Conservation (phyloP, 2,329 filamentous ascomycete species). For the Aspergillus felis region DNA sequence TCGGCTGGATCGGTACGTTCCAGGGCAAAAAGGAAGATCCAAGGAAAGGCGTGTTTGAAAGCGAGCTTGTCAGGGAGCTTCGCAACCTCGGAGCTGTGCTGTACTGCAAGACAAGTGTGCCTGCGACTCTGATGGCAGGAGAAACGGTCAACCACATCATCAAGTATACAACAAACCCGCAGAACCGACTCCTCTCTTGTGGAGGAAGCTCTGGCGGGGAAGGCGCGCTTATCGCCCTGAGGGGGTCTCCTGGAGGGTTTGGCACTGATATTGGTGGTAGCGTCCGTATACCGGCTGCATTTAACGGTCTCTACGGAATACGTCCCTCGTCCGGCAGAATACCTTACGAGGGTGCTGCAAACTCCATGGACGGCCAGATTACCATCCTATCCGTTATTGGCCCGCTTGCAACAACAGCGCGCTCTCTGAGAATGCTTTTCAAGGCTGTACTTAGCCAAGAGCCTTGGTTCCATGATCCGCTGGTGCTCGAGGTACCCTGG, state of each 20-base stretch:
- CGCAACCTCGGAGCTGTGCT: constrained; percentile 51
- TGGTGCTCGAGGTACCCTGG: constrained; percentile 64
- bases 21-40: constrained; percentile 52
- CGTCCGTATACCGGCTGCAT: constrained; percentile 57
- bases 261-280: constrained; percentile 57
- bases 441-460: constrained; percentile 54
- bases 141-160: constrained; percentile 62
- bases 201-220: constrained; percentile 60
- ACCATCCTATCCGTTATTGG: constrained; percentile 61
- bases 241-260: constrained; percentile 54
- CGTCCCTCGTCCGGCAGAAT: constrained; percentile 53
- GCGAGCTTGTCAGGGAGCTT: constrained; percentile 55
- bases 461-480: constrained; percentile 65
- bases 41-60: constrained; percentile 50
- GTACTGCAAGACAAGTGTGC: constrained; percentile 54
- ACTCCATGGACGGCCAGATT: constrained; percentile 62
- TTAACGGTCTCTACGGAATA: constrained; percentile 56
- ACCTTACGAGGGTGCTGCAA: constrained; percentile 57
- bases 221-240: constrained; percentile 52
- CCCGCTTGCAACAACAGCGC: constrained; percentile 55
- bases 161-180: constrained; percentile 55
- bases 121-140: constrained; percentile 54
- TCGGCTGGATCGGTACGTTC: constrained; percentile 62
- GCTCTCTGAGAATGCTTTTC: constrained; percentile 53
- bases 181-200: constrained; percentile 50